Percentiles rank a stretch among this genome's conserved stretches.
These are phyloP conservation scores for Malus hybrid DNA, from an alignment of 331 rosid species.

Conservation along the genomic window DNA sequence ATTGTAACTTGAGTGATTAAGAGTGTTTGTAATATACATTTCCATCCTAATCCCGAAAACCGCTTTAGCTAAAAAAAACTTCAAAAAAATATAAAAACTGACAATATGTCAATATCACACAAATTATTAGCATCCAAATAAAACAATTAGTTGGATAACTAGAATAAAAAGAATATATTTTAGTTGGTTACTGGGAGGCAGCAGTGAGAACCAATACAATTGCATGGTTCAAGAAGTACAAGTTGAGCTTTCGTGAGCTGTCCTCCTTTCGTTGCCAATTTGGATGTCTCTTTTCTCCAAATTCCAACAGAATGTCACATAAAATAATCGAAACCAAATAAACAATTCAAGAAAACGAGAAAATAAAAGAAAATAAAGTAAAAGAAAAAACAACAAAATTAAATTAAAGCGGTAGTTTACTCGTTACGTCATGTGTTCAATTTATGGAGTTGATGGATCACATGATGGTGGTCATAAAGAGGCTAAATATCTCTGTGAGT, in stretches of 20 bases:
- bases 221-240: slow-evolving; percentile 8
- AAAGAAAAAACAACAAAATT: not conserved
- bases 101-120: not conserved
- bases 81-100: too few species aligned
- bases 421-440: accelerated
- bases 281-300: not conserved
- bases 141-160: not conserved
- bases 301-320: not conserved
- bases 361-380: not conserved
- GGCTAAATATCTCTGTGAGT: too few species aligned
- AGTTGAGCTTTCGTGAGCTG: not conserved
- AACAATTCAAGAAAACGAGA: not conserved
- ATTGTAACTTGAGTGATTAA: too few species aligned
- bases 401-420: not conserved
- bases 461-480: too few species aligned
- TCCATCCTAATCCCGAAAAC: too few species aligned
- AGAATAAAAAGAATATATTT: not conserved
- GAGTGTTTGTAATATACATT: too few species aligned
- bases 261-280: not conserved
- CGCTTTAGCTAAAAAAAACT: too few species aligned
- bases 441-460: accelerated
- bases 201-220: slow-evolving; percentile 1
- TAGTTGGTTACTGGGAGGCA: not conserved
- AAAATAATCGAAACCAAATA: not conserved
- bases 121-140: not conserved